Percentiles rank a stretch among this genome's conserved stretches.
These are phyloP conservation scores for Cryphonectria parasitica DNA, from an alignment of 2,329 filamentous ascomycete species.

Conservation along the genomic window DNA sequence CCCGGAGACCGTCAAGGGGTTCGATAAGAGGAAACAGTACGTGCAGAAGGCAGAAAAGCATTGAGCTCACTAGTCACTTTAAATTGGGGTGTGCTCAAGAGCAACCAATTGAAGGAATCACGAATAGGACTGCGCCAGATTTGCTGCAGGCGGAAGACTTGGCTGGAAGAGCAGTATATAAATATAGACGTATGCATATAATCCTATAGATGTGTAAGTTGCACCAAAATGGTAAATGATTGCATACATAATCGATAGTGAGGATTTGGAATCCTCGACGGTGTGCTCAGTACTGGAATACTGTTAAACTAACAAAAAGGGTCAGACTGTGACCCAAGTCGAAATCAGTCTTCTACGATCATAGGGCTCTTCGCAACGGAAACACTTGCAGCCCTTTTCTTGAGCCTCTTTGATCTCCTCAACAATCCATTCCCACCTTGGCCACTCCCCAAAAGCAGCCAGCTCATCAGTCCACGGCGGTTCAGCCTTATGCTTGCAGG, in stretches of 20 bases:
- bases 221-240: no score
- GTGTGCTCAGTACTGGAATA: no score
- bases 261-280: no score
- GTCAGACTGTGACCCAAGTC: no score
- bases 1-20: constrained; percentile 16
- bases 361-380: background rate
- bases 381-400: background rate
- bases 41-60: background rate
- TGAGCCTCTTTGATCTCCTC: background rate
- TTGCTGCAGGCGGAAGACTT: background rate
- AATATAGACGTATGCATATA: no score
- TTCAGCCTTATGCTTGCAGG: background rate
- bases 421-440: background rate
- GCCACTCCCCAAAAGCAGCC: background rate
- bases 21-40: constrained; percentile 21
- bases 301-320: no score
- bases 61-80: background rate
- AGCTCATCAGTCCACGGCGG: background rate
- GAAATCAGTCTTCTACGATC: no score
- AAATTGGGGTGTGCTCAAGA: background rate
- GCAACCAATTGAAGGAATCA: background rate
- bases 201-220: no score
- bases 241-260: no score
- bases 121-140: background rate
- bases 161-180: no score